Base-by-base conservation (phyloP, 352 stramenopile genomes). In the Phytophthora megakarya region DNA sequence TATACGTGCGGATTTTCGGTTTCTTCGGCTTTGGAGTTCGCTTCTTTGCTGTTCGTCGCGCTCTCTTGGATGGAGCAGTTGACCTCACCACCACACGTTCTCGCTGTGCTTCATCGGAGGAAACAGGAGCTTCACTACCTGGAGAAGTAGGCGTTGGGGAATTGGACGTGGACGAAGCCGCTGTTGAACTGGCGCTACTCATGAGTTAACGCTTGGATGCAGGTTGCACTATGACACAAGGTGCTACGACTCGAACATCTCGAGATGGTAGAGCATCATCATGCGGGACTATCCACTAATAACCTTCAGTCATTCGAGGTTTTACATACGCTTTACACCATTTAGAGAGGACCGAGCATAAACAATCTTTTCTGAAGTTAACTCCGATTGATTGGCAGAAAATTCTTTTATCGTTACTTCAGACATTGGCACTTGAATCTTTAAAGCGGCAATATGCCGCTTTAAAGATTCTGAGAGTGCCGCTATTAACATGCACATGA, bases 1-100 rank as follows among this genome's bases (percentile, higher is more conserved):
- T 57, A 38, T 74, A 74, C 1, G 66, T 74, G 26, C 61, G 54
- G 42, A 67, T 67, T 44, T 71, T 67, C 15, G 50, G 51, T 18
- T 63, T 67, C 56, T 58, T 65, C 0, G 42, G 32, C 52, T 72
- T 72, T 9, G 47, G 35, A 25, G 23, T 16, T 38, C 43, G 40
- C 13, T 61, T 53, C 52, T 18, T 59, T 15, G 42, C 26, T 47
- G 33, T 38, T 26, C 35, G 60, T 32, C 45, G 61, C 13, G 45
- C 26, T 13, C 22, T 46, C 39, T 69, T 64, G 19, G 60, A 51
- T 28, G 22, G 16, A 10, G 33, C 53, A 16, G 5, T 21, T 10
- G 11, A 11, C 16, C 26, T 35, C 7, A 23, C 28, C 18, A 47
- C 47, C 12, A 40, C 45, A 9, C 35, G 56, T 6, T 12, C 53